A percentile compares a stretch with the other conserved stretches of the same genome.
Evolutionary conservation across 2,329 filamentous ascomycete genomes (phyloP).

Genomic region (Teratosphaeria zuluensis): DNA sequence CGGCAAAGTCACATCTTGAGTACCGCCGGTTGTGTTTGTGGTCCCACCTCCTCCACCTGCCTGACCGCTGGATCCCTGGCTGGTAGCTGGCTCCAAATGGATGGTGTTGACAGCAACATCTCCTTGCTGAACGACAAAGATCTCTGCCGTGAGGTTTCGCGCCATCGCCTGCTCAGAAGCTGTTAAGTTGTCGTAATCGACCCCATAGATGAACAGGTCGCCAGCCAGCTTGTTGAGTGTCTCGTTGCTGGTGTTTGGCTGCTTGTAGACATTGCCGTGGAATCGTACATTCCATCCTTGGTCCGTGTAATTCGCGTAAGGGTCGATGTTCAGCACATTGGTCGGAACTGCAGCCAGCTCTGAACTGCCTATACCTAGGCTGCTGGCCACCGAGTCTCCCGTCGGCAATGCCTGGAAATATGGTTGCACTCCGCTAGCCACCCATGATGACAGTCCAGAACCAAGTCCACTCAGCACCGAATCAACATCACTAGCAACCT

Average conservation of each 20-base stretch:
- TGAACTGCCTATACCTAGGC: conserved; percentile 48
- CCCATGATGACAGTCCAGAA: conserved; percentile 48
- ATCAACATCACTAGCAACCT: conserved; percentile 34
- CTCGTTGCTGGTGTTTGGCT: conserved; percentile 55
- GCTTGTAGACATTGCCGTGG: conserved; percentile 74
- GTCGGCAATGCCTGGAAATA: conserved; percentile 60
- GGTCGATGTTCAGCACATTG: conserved; percentile 54
- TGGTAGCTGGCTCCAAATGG: conserved; percentile 49
- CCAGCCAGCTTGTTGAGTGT: conserved; percentile 62
- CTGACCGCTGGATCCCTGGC: conserved; percentile 43
- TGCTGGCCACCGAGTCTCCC: conserved; percentile 46
- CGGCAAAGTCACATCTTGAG: conserved; percentile 54
- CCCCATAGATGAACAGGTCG: conserved; percentile 55
- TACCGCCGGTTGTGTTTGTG: conserved; percentile 47
- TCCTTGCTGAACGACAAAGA: conserved; percentile 66
- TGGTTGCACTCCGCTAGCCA: conserved; percentile 54
- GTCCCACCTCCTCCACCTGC: conserved; percentile 40
- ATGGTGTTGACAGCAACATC: conserved; percentile 52
- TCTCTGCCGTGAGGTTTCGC: conserved; percentile 61
- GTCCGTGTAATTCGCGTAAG: conserved; percentile 57
- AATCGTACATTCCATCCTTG: conserved; percentile 66
- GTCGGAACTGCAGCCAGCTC: conserved; percentile 56
- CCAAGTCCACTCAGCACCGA: conserved; percentile 41
- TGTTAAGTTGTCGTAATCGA: conserved; percentile 50
- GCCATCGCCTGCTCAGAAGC: conserved; percentile 54